These are phyloP conservation scores for Crithidia bombi DNA, from an alignment of 208 protist genomes.

Conservation along the genomic window DNA sequence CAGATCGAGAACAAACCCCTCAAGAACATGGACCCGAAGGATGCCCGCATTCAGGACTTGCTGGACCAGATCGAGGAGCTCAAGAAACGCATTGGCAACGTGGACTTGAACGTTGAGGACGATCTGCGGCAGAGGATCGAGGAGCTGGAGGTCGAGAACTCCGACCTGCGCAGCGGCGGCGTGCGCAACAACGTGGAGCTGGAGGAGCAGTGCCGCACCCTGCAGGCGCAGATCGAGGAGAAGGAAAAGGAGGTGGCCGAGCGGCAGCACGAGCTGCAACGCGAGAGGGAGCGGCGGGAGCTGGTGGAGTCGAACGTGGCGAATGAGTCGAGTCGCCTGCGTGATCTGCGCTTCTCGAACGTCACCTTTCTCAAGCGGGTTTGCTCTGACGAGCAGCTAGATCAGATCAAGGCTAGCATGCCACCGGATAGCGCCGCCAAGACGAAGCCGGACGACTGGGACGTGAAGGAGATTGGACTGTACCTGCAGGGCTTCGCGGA, in stretches of 20 bases:
- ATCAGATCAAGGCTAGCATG: slow-evolving; percentile 61
- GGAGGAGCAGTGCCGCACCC: slow-evolving; percentile 67
- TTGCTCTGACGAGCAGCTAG: slow-evolving; percentile 75
- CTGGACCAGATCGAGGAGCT: slow-evolving; percentile 91
- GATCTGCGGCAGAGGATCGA: slow-evolving; percentile 88
- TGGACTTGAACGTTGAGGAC: slow-evolving; percentile 92
- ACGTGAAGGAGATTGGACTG: slow-evolving; percentile 86
- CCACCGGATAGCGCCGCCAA: slow-evolving; percentile 76
- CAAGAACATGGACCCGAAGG: slow-evolving; percentile 93
- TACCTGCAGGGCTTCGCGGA: slow-evolving; percentile 79
- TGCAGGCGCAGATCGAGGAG: slow-evolving; percentile 80
- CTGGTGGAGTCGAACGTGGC: slow-evolving; percentile 74
- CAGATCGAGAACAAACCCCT: slow-evolving; percentile 97
- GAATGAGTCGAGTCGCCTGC: slow-evolving; percentile 64
- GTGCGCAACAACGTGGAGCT: slow-evolving; percentile 88
- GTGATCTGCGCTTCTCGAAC: slow-evolving; percentile 69
- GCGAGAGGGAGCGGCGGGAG: slow-evolving; percentile 59
- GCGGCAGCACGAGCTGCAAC: slow-evolving; percentile 59
- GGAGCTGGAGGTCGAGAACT: slow-evolving; percentile 92
- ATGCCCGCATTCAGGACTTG: slow-evolving; percentile 88
- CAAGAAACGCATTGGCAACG: slow-evolving; percentile 83
- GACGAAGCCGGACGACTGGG: slow-evolving; percentile 69
- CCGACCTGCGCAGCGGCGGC: slow-evolving; percentile 68
- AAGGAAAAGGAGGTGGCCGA: slow-evolving; percentile 68
- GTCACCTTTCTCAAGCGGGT: slow-evolving; percentile 91